These are phyloP conservation scores for Wallacemonas collosoma DNA, from an alignment of 208 protist species.

Conservation along the genomic window DNA sequence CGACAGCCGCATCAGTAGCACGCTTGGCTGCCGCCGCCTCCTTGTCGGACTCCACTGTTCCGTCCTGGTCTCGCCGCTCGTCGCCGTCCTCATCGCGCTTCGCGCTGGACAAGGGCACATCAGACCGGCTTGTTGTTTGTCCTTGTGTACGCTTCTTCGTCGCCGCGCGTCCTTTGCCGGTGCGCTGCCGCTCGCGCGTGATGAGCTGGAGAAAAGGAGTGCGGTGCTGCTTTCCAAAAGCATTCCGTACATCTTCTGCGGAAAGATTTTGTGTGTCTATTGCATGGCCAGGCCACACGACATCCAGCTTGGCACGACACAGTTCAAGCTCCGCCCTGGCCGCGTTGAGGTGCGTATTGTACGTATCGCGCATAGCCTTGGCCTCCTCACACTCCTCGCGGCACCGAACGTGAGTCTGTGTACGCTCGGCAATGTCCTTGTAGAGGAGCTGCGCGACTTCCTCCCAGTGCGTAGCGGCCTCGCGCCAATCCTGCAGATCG, in stretches of 20 bases:
- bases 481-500: constrained; percentile 69
- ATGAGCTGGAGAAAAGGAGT: constrained; percentile 29
- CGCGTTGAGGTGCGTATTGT: constrained; percentile 38
- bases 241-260: constrained; percentile 60
- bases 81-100: background rate
- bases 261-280: constrained; percentile 65
- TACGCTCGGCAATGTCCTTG: constrained; percentile 83
- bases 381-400: constrained; percentile 85
- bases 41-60: background rate
- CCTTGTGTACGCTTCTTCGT: background rate
- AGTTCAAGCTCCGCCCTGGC: constrained; percentile 51
- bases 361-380: constrained; percentile 71
- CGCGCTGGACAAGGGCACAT: too few species aligned
- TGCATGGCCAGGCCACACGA: constrained; percentile 84
- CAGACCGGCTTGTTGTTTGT: too few species aligned
- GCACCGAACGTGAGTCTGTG: constrained; percentile 69
- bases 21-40: background rate
- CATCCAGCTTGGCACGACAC: constrained; percentile 70
- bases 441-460: constrained; percentile 84
- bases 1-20: background rate
- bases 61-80: background rate
- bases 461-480: constrained; percentile 81
- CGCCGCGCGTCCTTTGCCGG: background rate
- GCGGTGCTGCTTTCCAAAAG: constrained; percentile 45
- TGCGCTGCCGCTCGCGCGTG: constrained; percentile 18